Base-by-base conservation (phyloP, 306 rosid genomes). In the Corylus heterophylla region DNA sequence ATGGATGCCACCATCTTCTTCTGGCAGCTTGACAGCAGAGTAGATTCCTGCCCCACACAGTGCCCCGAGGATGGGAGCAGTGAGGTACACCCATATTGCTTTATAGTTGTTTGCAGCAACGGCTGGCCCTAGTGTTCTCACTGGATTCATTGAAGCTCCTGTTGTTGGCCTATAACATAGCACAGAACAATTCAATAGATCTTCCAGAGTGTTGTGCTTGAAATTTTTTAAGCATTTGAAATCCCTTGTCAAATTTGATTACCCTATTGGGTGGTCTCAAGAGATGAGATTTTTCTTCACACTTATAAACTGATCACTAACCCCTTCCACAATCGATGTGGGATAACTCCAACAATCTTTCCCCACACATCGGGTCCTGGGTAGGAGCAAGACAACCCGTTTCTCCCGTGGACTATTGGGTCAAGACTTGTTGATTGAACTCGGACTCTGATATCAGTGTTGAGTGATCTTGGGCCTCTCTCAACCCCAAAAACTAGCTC, bases 121-220 rank as follows among this genome's bases (percentile, higher is more conserved):
- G 17, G 98, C 98, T 58, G 98, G 97, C 58, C 98, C 98, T 35
- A 92, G 75, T 68, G 93, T 92, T 85, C 97, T 88, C 79, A 88
- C 97, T 4, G 97, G 97, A 86, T 94, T 94, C 98, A 90, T 94
- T 69, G 97, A 94, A 29, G 68, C 97, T 76, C 97, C 97, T 16
- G 93, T 73, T 66, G 83, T 79, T 76, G 88, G 88, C 85, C 97
- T 94, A 82, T 75, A 78, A n/a, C 37, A 72, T 54, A 68, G 31
- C 12, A 22, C 22, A 70, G 76, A 79, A 12, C 39, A n/a, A 72
- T 54, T 37, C 13, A 9, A 18, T n/a, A 67, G 22, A 67, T 2
- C 29, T 39, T 67, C 29, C 2, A 37, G 8, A 35, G 47, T 14
- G 7, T 37, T 64, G 45, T 63, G 42, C 22, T 16, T 63, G 45